These are phyloP conservation scores for Arabidopsis suecica DNA, from an alignment of 345 rosid species.

Conservation along the genomic window DNA sequence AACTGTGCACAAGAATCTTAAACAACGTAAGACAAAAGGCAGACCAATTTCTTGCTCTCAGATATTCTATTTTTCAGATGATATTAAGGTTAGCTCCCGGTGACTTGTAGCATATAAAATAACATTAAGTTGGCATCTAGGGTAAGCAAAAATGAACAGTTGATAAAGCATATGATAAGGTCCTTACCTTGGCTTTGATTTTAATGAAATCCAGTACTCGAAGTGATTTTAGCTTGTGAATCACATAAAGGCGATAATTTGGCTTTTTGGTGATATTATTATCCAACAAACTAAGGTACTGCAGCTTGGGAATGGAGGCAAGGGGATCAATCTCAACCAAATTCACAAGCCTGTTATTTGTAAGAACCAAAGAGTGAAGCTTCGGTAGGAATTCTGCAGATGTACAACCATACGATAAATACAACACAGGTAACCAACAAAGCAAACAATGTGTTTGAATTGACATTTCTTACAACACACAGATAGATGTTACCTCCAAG, in stretches of 20 bases:
- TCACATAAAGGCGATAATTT: constrained; percentile 90
- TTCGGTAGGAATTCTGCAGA: constrained; percentile 85
- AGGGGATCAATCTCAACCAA: constrained; percentile 97
- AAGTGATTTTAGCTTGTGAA: constrained; percentile 84
- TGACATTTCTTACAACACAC: background rate
- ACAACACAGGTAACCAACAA: constrained; percentile 13
- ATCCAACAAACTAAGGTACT: constrained; percentile 88
- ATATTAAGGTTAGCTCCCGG: background rate
- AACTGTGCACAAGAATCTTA: background rate
- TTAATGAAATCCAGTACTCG: constrained; percentile 93
- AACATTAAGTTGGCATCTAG: background rate
- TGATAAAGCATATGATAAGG: constrained; percentile 17
- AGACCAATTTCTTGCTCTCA: background rate
- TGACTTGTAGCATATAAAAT: constrained; percentile 3
- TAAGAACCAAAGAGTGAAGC: constrained; percentile 85
- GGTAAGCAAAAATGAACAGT: constrained; percentile 14
- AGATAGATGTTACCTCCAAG: constrained; percentile 68
- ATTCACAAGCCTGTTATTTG: constrained; percentile 98
- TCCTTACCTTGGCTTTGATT: constrained; percentile 87
- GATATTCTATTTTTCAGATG: constrained; percentile 3
- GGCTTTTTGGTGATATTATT: constrained; percentile 91
- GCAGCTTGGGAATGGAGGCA: constrained; percentile 83
- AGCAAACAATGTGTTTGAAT: background rate
- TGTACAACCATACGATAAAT: constrained; percentile 7
- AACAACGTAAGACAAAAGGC: constrained; percentile 5